Percentiles rank a stretch among this genome's conserved stretches.
These are phyloP conservation scores for Pichia manshurica DNA, from an alignment of 805 yeast species.

Conservation along the genomic window DNA sequence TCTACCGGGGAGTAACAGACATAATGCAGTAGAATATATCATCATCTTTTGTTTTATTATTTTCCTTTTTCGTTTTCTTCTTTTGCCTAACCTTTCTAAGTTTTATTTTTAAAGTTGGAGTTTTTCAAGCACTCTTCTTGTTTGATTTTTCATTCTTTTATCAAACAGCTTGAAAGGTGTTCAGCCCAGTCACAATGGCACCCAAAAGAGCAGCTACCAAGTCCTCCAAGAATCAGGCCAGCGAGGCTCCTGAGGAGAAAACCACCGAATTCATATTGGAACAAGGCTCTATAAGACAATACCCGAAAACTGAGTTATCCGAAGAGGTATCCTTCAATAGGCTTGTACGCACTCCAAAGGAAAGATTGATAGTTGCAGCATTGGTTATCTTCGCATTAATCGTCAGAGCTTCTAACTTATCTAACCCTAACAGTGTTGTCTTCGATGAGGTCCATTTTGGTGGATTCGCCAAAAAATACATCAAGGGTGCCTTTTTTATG, in stretches of 20 bases:
- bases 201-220: slow-evolving; percentile 18
- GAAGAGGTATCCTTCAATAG: slow-evolving; percentile 36
- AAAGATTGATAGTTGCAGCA: slow-evolving; percentile 35
- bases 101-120: background rate
- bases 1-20: too few species aligned
- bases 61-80: too few species aligned
- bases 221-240: slow-evolving; percentile 4
- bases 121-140: background rate
- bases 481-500: slow-evolving; percentile 65
- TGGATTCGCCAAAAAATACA: slow-evolving; percentile 90
- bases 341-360: slow-evolving; percentile 33
- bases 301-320: slow-evolving; percentile 47
- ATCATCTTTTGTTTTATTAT: too few species aligned
- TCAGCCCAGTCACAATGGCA: slow-evolving; percentile 17
- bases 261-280: slow-evolving; percentile 41
- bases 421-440: slow-evolving; percentile 78
- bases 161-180: background rate
- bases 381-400: slow-evolving; percentile 42
- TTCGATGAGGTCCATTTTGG: slow-evolving; percentile 99
- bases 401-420: slow-evolving; percentile 58
- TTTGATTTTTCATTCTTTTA: background rate
- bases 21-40: too few species aligned
- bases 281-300: slow-evolving; percentile 51
- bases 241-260: slow-evolving; percentile 12
- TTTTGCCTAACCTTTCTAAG: too few species aligned